Conservation (phyloP, 345 rosid species). For the Gossypium thurberi region DNA sequence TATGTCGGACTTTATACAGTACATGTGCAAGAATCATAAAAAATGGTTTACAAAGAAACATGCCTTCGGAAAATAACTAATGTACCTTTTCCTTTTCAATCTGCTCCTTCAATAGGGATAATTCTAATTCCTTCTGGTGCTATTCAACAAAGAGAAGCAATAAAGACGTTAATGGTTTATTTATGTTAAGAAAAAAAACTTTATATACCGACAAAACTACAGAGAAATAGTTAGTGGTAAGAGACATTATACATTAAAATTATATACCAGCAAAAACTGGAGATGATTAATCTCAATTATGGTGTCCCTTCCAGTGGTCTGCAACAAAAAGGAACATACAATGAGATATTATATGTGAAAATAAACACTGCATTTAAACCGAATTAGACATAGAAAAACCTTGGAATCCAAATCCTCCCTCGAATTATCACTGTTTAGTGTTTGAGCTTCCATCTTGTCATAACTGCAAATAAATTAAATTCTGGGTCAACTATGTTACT, state of each 20-base stretch:
- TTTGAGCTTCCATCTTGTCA: conserved; percentile 22
- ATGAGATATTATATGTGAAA: conserved; percentile 15
- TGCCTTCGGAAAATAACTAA: conserved; percentile 1
- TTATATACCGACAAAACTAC: conserved; percentile 2
- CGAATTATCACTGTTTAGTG: conserved; percentile 21
- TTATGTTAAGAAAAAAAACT: neutral
- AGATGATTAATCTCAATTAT: conserved; percentile 55
- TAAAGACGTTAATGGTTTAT: conserved; percentile 4
- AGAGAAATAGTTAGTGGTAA: conserved; percentile 5
- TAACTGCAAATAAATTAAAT: conserved; percentile 30
- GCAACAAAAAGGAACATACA: conserved; percentile 26
- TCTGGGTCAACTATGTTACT: neutral
- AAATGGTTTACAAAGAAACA: conserved; percentile 2
- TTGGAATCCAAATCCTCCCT: conserved; percentile 38
- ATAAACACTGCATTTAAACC: conserved; percentile 4
- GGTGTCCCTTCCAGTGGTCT: conserved; percentile 42
- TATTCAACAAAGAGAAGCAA: conserved; percentile 27
- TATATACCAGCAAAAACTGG: conserved; percentile 72
- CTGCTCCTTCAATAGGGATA: conserved; percentile 66
- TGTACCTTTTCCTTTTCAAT: conserved; percentile 83
- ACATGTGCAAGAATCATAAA: conserved; percentile 1
- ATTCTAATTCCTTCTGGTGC: conserved; percentile 84
- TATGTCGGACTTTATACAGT: neutral
- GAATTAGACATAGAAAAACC: conserved; percentile 27
- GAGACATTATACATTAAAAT: neutral